Evolutionary conservation across 2,329 filamentous ascomycete species (phyloP).

Genomic region (Cladophialophora bantiana): DNA sequence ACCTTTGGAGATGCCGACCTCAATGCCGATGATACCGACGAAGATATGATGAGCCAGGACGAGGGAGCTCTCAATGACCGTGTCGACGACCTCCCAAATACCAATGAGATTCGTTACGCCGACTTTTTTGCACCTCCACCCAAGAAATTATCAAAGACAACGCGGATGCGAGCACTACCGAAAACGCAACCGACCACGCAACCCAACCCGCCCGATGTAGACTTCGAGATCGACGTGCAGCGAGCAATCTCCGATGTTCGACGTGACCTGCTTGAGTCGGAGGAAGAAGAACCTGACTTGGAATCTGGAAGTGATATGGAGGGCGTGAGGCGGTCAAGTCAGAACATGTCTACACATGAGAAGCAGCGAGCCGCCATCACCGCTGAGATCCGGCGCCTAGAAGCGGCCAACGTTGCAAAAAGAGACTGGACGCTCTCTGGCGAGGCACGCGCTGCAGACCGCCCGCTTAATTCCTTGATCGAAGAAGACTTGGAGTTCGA

Average conservation of each 20-base stretch:
- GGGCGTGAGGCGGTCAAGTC: slow-evolving; percentile 22
- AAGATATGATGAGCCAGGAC: slow-evolving; percentile 60
- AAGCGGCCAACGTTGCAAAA: slow-evolving; percentile 87
- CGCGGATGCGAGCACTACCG: slow-evolving; percentile 60
- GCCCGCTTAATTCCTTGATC: slow-evolving; percentile 88
- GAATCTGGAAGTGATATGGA: slow-evolving; percentile 52
- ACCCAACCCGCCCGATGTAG: slow-evolving; percentile 46
- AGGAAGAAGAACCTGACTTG: slow-evolving; percentile 65
- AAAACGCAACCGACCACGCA: slow-evolving; percentile 60
- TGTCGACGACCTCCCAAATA: slow-evolving; percentile 68
- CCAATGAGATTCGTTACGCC: slow-evolving; percentile 87
- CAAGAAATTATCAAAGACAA: slow-evolving; percentile 70
- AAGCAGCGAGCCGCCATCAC: slow-evolving; percentile 82
- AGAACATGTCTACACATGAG: slow-evolving; percentile 75
- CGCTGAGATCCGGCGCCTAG: slow-evolving; percentile 89
- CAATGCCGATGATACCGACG: slow-evolving; percentile 72
- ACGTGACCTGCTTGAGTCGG: slow-evolving; percentile 89
- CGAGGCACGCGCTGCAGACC: slow-evolving; percentile 81
- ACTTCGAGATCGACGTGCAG: slow-evolving; percentile 73
- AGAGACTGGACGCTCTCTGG: slow-evolving; percentile 89
- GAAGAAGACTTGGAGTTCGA: slow-evolving; percentile 97
- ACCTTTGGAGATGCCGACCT: slow-evolving; percentile 83
- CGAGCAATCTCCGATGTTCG: slow-evolving; percentile 86
- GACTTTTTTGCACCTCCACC: slow-evolving; percentile 92
- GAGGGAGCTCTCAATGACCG: slow-evolving; percentile 64